Conservation (phyloP, 2,329 filamentous ascomycete genomes). For the Apiospora hydei region DNA sequence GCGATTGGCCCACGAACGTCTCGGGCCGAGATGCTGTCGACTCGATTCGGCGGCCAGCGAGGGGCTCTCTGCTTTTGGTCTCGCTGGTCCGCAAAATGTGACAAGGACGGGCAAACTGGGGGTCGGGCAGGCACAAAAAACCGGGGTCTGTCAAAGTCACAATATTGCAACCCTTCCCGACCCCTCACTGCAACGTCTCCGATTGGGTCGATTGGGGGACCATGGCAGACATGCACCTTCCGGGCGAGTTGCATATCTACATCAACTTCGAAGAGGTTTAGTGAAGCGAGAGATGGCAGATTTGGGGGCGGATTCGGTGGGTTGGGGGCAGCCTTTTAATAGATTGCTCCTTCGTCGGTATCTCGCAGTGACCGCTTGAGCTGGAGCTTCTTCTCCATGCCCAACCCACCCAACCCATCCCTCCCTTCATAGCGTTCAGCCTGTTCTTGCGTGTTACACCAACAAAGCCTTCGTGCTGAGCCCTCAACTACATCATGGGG, state of each 20-base stretch:
- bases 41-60: not conserved
- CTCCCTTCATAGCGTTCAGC: not conserved
- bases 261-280: not conserved
- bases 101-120: not conserved
- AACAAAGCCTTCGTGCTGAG: not conserved
- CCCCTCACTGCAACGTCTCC: slow-evolving; percentile 11
- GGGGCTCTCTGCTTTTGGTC: not conserved
- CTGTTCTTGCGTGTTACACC: not conserved
- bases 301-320: not conserved
- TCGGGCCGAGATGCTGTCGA: not conserved
- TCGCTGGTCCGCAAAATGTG: not conserved
- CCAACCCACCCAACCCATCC: not conserved
- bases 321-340: not conserved
- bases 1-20: not conserved
- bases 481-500: not conserved
- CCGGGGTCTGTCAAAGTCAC: slow-evolving; percentile 3
- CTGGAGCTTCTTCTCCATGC: not conserved
- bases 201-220: slow-evolving; percentile 9
- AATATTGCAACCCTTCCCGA: not conserved
- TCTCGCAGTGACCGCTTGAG: no score
- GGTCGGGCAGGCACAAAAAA: not conserved
- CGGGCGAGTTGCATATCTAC: slow-evolving; percentile 15
- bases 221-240: not conserved
- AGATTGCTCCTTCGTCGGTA: not conserved
- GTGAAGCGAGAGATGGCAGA: not conserved